Base-by-base conservation (phyloP, 805 yeast genomes). In the Metschnikowia lachancei region DNA sequence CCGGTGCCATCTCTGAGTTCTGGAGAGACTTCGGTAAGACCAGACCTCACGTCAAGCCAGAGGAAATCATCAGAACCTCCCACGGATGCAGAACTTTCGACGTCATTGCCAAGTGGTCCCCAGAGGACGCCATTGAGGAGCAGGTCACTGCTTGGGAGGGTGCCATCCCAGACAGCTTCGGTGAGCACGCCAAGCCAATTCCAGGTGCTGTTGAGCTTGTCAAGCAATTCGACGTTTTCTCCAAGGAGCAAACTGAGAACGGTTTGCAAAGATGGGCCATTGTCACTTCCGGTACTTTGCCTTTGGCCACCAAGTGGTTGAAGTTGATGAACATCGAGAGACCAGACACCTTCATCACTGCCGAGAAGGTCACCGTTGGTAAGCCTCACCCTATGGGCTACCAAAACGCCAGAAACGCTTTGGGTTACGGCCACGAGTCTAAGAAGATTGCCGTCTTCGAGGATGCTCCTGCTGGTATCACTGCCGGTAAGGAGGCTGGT, bases 341-440 rank as follows among this genome's bases (percentile, higher is more conserved):
- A 64, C 96, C 96, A 41, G 80, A 83, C 55, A 77, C 81, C 39
- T 88, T 88, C 71, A 83, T 88, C 61, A 84, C 94, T 39, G 94
- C 95, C 40, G 89, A 83, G 68, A 82, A 80, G 64, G 94, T 87
- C 54, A 70, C 76, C 50, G 74, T 76, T 59, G 96, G 96, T 61
- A 87, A 87, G 75, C 96, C 96, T 36, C 78, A 85, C 69, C 95
- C 96, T 36, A 84, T 83, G 72, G 94, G 95, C 45, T 87, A 87
- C 72, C 72, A 77, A 53, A 63, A 70, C 61, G 88, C 87, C 51
- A 74, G 78, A 64, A 59, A 68, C 48, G 56, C 73, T 35, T 66
- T 76, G 54, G 76, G 77, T 22, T 72, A 68, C 56, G 66, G 66
- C 47, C 51, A 58, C 30, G 58, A 51, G 9, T 46, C 63, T 26